Percentiles rank a stretch among this genome's conserved stretches.
Evolutionary conservation across 257 asterid genomes (phyloP).

Genomic region (Misopates orontium): DNA sequence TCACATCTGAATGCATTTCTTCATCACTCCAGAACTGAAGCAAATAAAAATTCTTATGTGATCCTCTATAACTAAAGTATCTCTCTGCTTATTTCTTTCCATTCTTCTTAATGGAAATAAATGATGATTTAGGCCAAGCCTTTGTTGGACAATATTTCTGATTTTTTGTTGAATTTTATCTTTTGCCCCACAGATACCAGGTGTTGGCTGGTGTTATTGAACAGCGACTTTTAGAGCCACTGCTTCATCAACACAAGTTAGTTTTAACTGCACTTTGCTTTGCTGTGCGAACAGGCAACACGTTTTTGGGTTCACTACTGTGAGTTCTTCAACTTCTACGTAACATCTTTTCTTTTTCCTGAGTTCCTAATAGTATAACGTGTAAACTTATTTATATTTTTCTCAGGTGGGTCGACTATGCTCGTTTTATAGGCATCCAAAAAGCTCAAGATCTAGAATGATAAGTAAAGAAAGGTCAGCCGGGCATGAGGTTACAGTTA

Average conservation of each 20-base stretch:
- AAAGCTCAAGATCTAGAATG: constrained; percentile 50
- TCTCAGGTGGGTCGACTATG: constrained; percentile 94
- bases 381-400: constrained; percentile 12
- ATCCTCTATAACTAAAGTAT: too few species aligned
- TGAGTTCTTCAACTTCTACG: constrained; percentile 41
- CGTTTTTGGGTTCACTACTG: constrained; percentile 82
- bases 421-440: constrained; percentile 83
- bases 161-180: not conserved
- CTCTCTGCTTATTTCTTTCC: too few species aligned
- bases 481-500: constrained; percentile 15
- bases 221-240: constrained; percentile 77
- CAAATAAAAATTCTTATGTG: too few species aligned
- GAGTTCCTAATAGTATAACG: not conserved
- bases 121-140: too few species aligned
- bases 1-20: too few species aligned
- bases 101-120: too few species aligned
- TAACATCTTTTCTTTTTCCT: not conserved
- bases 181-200: constrained; percentile 65
- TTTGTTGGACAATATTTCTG: too few species aligned
- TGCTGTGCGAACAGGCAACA: constrained; percentile 95
- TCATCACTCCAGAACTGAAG: too few species aligned
- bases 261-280: constrained; percentile 78
- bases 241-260: constrained; percentile 80
- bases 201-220: constrained; percentile 85
- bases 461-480: constrained; percentile 20